phyloP scores from a whole-genome alignment of 495 filamentous ascomycete species.

The Penicillium egyptiacum region DNA sequence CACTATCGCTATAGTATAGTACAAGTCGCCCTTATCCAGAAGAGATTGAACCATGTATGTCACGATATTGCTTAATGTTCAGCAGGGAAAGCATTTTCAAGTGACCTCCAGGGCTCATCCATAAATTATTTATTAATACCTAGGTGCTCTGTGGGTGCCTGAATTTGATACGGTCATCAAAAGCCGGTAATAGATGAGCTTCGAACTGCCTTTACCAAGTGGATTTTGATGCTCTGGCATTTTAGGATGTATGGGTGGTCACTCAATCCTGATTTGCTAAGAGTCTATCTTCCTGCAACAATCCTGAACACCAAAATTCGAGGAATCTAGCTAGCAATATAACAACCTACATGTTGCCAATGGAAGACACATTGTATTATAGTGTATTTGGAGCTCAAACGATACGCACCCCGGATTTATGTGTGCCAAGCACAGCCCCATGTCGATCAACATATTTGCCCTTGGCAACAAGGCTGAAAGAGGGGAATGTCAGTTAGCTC shows the following conservation, averaged over 20 bases:
- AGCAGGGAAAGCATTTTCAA: no score
- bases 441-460: background rate
- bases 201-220: background rate
- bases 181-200: no score
- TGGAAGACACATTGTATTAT: background rate
- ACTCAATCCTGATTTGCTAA: background rate
- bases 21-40: no score
- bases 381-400: background rate
- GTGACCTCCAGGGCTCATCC: no score
- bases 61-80: no score
- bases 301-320: background rate
- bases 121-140: no score
- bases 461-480: background rate
- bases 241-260: background rate
- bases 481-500: background rate
- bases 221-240: background rate
- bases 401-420: background rate
- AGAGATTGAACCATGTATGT: no score
- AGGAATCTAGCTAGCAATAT: background rate
- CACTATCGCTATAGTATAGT: no score
- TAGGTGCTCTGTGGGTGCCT: no score
- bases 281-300: background rate
- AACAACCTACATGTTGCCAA: no score
- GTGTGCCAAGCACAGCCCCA: background rate
- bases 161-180: background rate